Evolutionary conservation across 495 filamentous ascomycete species (phyloP), one percentile per base, ranked within the genome.

Genomic region (Chlorociboria aeruginascens): DNA sequence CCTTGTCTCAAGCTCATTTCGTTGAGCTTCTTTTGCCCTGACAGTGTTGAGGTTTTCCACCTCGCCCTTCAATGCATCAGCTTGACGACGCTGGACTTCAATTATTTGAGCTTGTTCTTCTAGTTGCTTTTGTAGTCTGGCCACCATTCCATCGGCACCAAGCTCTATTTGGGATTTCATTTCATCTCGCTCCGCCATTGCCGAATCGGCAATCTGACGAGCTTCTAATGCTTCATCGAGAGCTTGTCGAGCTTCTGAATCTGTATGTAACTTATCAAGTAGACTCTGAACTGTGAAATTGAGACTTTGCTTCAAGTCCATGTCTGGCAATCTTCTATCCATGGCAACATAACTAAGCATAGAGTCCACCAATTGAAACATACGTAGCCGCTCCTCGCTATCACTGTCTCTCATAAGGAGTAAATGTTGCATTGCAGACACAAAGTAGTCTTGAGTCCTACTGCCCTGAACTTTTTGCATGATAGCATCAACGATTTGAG

Each of bases 261-360:
- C 92, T 2, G 93, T 97, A 59, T 98, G 92, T 43, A 98, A 74
- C 61, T 87, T 89, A 64, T 97, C 93, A 47, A 98, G 69, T 50
- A 98, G 70, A 63, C 76, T 92, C 67, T 98, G 92, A 35, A 98
- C 92, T 3, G 93, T 95, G 61, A 97, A 96, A 61, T 90, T 95
- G 56, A 98, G 76, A 51, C 89, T 94, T 58, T 95, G 89, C 65
- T 94, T 94, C 46, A 98, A 78, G 60, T 98, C 92, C 74, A 98
- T 87, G 66, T 98, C 89, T 36, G 92, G 93, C 51, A 97, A 65
- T 44, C 92, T 77, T 53, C 92, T 81, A 63, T 98, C 92, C 93
- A 98, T 98, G 48, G 89, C 92, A 49, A 98, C 92, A 63, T 98
- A 97, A 67, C 86, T 94, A 50, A 98, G 79, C 86, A 98, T 98